Conservation (phyloP, 192 early-diverging fungal genomes). For the Entomortierella chlamydospora region DNA sequence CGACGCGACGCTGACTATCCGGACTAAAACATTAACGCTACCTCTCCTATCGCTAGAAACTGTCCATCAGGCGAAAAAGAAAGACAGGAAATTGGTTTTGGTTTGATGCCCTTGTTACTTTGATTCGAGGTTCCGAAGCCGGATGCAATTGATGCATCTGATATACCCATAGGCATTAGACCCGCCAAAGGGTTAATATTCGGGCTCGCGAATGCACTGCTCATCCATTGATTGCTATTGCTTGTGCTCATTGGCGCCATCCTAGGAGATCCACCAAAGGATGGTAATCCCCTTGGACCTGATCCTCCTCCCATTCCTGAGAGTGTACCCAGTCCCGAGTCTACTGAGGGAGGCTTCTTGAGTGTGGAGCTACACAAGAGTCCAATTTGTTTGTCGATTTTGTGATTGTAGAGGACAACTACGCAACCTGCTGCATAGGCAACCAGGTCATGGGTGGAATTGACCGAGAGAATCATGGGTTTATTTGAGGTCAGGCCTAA, state of each 20-base stretch:
- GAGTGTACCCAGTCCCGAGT: constrained; percentile 1
- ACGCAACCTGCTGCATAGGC: constrained; percentile 83
- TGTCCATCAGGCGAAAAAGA: constrained; percentile 77
- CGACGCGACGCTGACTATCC: no score
- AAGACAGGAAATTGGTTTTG: constrained; percentile 79
- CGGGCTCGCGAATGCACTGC: constrained; percentile 12
- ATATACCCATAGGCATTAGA: constrained; percentile 43
- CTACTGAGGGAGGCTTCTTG: constrained; percentile 10
- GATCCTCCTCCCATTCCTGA: constrained; percentile 6
- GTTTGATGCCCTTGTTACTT: constrained; percentile 52
- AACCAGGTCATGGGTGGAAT: constrained; percentile 65
- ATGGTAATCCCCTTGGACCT: background rate
- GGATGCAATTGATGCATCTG: constrained; percentile 20
- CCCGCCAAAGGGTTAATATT: constrained; percentile 48
- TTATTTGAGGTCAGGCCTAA: constrained; percentile 71
- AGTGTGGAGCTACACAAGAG: constrained; percentile 61
- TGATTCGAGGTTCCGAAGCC: constrained; percentile 26
- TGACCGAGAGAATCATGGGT: constrained; percentile 63
- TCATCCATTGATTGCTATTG: constrained; percentile 39
- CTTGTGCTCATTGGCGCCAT: background rate
- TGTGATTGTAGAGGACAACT: constrained; percentile 81
- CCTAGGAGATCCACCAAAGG: constrained; percentile 29
- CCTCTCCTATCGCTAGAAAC: constrained; percentile 83
- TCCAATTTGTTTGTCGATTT: constrained; percentile 71
- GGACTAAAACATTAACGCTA: constrained; percentile 32